Evolutionary conservation across 2,329 filamentous ascomycete species (phyloP), one percentile per base, ranked within the genome.

Genomic region (Fusarium denticulatum): DNA sequence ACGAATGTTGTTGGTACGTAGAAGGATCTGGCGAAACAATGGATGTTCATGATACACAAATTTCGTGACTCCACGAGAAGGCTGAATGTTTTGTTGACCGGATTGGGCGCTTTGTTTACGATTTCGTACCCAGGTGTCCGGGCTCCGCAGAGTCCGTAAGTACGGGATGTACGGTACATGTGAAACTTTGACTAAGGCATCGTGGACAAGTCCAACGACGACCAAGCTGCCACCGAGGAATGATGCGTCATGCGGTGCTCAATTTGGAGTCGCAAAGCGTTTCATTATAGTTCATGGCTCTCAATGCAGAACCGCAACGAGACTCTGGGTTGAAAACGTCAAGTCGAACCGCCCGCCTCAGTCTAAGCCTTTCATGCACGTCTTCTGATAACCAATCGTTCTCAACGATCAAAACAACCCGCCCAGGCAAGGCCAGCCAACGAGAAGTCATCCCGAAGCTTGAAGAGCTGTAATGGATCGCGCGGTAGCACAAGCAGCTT

Each of bases 381-480:
- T 66, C 59, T 75, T 58, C 26, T 34, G 49, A 57, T 47, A 42
- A 39, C 50, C 57, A 64, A 72, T 59, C n/a, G 37, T 58, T 42
- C 37, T 22, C 39, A 58, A 36, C 37, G 50, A 46, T 37, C 36
- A 28, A 47, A 64, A 42, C 26, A 47, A 39, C 34, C 30, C 32
- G 20, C 49, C 47, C 39, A 34, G 53, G 47, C 53, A 60, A 37
- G 37, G 34, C 30, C 34, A 46, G 34, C 58, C 66, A 75, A 68
- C 66, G 55, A 67, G 37, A 73, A 47, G 37, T 28, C 58, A 56
- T 55, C 43, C 50, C 30, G 50, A 58, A 67, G 28, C 61, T 53
- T 53, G 53, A 56, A 69, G 52, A 61, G 66, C 46, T 58, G 30
- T n/a, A 32, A 66, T 76, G 66, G 74, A 68, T 59, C 61, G 53